Percentiles rank a stretch among this genome's conserved stretches.
Conservation (phyloP, 495 filamentous ascomycete genomes). For the Glonium stellatum region DNA sequence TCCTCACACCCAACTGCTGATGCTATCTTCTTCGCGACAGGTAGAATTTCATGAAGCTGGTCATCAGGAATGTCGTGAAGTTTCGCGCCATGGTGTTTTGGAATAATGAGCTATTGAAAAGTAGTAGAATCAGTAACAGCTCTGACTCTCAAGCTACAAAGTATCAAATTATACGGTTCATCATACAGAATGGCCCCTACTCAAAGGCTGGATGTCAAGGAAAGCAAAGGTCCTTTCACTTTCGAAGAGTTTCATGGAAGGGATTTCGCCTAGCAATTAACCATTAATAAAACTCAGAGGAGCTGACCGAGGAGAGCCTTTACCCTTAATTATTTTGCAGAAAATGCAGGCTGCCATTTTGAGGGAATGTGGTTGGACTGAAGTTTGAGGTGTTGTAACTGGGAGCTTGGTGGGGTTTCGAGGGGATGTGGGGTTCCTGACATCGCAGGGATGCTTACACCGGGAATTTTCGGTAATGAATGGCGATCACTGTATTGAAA, state of each 20-base stretch:
- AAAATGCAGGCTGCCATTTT: conserved; percentile 75
- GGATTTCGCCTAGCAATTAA: conserved; percentile 67
- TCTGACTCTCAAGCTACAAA: neutral
- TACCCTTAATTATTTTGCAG: conserved; percentile 97
- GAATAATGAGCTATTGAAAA: conserved; percentile 75
- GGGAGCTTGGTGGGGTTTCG: neutral
- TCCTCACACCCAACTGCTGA: conserved; percentile 65
- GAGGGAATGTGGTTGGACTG: neutral
- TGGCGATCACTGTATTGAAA: conserved; percentile 1
- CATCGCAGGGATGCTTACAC: neutral
- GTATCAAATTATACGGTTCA: neutral
- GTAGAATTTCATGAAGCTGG: conserved; percentile 71
- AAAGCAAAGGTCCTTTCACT: conserved; percentile 90
- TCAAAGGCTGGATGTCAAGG: conserved; percentile 88
- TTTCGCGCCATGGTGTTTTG: conserved; percentile 90
- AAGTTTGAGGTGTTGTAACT: neutral
- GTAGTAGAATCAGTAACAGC: neutral
- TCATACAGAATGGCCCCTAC: conserved; percentile 57
- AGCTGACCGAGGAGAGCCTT: conserved; percentile 9
- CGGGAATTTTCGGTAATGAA: conserved; percentile 1
- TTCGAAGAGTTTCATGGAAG: conserved; percentile 91
- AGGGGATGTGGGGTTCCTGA: neutral
- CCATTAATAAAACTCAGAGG: neutral
- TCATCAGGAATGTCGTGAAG: conserved; percentile 92
- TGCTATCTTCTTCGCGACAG: conserved; percentile 82